phyloP scores from a whole-genome alignment of 768 basidiomycete species.

The Amanita molliuscula region DNA sequence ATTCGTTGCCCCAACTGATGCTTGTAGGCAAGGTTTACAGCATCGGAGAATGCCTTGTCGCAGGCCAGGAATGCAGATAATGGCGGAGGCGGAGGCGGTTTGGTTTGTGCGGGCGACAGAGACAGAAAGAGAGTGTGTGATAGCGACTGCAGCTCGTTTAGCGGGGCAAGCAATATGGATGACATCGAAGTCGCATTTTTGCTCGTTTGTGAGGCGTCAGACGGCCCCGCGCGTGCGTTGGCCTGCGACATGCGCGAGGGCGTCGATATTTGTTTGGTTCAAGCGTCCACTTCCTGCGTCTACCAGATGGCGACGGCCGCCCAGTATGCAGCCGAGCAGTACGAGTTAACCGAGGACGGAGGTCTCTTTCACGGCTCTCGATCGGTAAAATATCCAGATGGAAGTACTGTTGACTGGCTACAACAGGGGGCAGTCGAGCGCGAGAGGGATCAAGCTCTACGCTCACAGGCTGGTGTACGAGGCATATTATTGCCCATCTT shows the following conservation, averaged over 20 bases:
- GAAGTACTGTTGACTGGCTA: constrained; percentile 60
- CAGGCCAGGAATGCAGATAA: constrained; percentile 47
- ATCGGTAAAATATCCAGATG: constrained; percentile 40
- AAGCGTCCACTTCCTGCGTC: neutral
- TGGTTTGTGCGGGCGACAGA: constrained; percentile 54
- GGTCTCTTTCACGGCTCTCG: constrained; percentile 19
- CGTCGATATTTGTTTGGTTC: constrained; percentile 3
- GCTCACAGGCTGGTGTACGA: constrained; percentile 42
- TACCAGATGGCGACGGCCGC: neutral
- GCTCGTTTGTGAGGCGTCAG: constrained; percentile 4
- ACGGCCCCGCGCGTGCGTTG: neutral
- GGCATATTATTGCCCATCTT: constrained; percentile 44
- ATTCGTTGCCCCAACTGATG: constrained; percentile 71
- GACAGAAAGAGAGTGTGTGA: constrained; percentile 65
- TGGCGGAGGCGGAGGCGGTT: constrained; percentile 53
- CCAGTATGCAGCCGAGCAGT: constrained; percentile 26
- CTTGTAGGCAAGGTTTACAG: constrained; percentile 51
- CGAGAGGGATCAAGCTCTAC: constrained; percentile 37
- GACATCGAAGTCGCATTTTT: constrained; percentile 41
- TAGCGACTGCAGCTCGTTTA: constrained; percentile 51
- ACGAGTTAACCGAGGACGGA: constrained; percentile 37
- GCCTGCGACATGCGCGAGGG: constrained; percentile 8
- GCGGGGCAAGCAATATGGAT: constrained; percentile 46
- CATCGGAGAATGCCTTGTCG: constrained; percentile 55
- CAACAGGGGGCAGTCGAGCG: constrained; percentile 57